Evolutionary conservation across 805 yeast genomes (phyloP).

Genomic region (Isabelozyma pseudorhagii): DNA sequence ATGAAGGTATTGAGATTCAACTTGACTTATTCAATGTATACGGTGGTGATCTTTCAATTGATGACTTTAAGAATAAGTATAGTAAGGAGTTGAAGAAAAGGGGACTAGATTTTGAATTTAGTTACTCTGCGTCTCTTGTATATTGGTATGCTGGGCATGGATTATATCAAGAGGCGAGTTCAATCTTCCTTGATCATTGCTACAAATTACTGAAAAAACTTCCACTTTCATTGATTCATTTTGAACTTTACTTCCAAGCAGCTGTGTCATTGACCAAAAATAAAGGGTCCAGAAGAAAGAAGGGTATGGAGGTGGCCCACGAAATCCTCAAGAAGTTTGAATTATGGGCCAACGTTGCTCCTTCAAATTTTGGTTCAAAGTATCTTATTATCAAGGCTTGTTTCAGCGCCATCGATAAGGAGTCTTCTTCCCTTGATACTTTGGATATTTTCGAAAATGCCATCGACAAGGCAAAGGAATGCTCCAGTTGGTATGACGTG

Average conservation of each 20-base stretch:
- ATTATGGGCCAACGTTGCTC: slow-evolving; percentile 33
- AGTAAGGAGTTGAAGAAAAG: neutral
- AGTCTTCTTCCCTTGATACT: slow-evolving; percentile 27
- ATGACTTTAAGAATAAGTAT: slow-evolving; percentile 4
- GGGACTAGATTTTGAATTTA: slow-evolving; percentile 7
- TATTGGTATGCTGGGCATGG: slow-evolving; percentile 10
- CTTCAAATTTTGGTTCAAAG: slow-evolving; percentile 37
- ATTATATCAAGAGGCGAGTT: slow-evolving; percentile 13
- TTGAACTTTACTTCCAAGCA: slow-evolving; percentile 17
- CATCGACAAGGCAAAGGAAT: slow-evolving; percentile 32
- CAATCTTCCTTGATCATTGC: slow-evolving; percentile 8
- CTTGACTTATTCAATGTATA: slow-evolving; percentile 4
- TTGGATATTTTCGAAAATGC: slow-evolving; percentile 46
- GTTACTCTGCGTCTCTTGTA: slow-evolving; percentile 7
- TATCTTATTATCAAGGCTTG: slow-evolving; percentile 31
- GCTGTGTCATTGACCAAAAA: slow-evolving; percentile 10
- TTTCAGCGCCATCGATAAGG: slow-evolving; percentile 10
- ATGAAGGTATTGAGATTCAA: slow-evolving; percentile 1
- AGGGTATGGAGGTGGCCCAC: slow-evolving; percentile 14
- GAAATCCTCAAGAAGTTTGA: slow-evolving; percentile 20
- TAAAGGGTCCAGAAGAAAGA: slow-evolving; percentile 6
- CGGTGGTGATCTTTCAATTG: slow-evolving; percentile 7
- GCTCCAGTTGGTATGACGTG: slow-evolving; percentile 31
- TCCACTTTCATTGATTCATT: slow-evolving; percentile 18
- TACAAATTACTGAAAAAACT: slow-evolving; percentile 17